Evolutionary conservation across 495 filamentous ascomycete species (phyloP).

Genomic region (Penicillium coffeae): DNA sequence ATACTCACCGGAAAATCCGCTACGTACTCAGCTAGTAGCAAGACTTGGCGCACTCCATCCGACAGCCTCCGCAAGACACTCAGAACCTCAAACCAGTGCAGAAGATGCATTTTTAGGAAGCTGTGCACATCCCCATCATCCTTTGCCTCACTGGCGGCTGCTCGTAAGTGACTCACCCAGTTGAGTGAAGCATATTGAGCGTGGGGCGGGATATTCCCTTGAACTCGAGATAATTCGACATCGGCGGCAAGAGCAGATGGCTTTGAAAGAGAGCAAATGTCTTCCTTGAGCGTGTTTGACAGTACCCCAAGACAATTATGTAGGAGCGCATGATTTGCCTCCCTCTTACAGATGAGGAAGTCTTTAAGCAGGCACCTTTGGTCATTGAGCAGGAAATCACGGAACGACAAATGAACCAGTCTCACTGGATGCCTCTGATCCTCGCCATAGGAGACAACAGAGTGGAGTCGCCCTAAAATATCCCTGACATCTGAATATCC

Average conservation of each 20-base stretch:
- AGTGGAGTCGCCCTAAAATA: not conserved
- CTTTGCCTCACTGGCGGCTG: not conserved
- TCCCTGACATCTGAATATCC: not conserved
- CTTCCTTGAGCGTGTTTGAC: not conserved
- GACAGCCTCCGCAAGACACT: conserved; percentile 10
- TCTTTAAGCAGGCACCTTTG: not conserved
- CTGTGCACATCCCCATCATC: conserved; percentile 6
- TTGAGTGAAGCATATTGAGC: not conserved
- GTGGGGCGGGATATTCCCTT: not conserved
- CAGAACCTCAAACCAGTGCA: conserved; percentile 30
- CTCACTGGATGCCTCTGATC: conserved; percentile 2
- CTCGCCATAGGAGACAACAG: not conserved
- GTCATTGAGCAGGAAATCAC: conserved; percentile 3
- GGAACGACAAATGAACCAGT: conserved; percentile 7
- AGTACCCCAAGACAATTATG: not conserved
- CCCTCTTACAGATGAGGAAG: not conserved
- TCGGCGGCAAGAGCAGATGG: not conserved
- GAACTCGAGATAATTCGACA: not conserved
- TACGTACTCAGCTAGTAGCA: conserved; percentile 1
- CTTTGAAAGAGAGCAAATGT: not conserved
- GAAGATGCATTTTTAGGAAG: conserved; percentile 21
- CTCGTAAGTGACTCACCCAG: not conserved
- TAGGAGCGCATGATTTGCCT: not conserved
- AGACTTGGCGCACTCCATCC: not conserved
- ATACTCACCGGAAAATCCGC: not conserved